A percentile compares a stretch with the other conserved stretches of the same genome.
phyloP scores from a whole-genome alignment of 2,329 filamentous ascomycete genomes.

The Xylariaceae sp. region DNA sequence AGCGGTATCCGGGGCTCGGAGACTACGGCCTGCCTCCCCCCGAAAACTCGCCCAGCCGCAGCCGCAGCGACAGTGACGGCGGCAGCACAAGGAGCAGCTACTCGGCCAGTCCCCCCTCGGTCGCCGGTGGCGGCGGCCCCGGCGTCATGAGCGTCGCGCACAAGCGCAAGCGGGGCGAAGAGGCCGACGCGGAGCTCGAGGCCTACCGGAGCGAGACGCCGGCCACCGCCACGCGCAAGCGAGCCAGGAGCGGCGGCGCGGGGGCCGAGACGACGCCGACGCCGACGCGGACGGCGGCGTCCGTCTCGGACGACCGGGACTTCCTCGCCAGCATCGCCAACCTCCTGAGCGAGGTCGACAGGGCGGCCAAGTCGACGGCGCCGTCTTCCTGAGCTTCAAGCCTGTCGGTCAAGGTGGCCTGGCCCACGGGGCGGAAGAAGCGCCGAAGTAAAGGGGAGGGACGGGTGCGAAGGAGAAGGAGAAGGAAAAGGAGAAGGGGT shows the following conservation, averaged over 20 bases:
- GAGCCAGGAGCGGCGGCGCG: conserved; percentile 16
- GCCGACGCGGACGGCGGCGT: too few relatives aligned
- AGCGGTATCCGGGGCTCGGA: conserved; percentile 30
- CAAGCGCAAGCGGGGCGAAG: conserved; percentile 19
- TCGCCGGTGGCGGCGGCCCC: too few relatives aligned
- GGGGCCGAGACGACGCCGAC: background rate
- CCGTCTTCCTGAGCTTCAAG: background rate
- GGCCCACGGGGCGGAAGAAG: too few relatives aligned
- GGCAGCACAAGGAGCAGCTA: conserved; percentile 1
- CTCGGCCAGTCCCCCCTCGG: conserved; percentile 16
- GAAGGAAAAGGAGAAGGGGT: too few relatives aligned
- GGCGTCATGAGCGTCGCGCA: conserved; percentile 7
- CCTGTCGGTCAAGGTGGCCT: too few relatives aligned
- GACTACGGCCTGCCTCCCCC: conserved; percentile 26
- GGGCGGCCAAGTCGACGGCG: conserved; percentile 6
- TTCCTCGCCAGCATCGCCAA: conserved; percentile 20
- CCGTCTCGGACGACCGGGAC: too few relatives aligned
- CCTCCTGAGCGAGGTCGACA: conserved; percentile 18
- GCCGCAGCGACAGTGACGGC: background rate
- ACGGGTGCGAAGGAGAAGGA: too few relatives aligned
- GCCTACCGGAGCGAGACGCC: conserved; percentile 15
- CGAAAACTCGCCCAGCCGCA: conserved; percentile 11
- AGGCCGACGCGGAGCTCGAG: conserved; percentile 15
- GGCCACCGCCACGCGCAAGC: conserved; percentile 14
- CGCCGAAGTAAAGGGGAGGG: too few relatives aligned